Percentiles rank a stretch among this genome's conserved stretches.
phyloP scores from a whole-genome alignment of 2,329 filamentous ascomycete species.

The Zymoseptoria pseudotritici region DNA sequence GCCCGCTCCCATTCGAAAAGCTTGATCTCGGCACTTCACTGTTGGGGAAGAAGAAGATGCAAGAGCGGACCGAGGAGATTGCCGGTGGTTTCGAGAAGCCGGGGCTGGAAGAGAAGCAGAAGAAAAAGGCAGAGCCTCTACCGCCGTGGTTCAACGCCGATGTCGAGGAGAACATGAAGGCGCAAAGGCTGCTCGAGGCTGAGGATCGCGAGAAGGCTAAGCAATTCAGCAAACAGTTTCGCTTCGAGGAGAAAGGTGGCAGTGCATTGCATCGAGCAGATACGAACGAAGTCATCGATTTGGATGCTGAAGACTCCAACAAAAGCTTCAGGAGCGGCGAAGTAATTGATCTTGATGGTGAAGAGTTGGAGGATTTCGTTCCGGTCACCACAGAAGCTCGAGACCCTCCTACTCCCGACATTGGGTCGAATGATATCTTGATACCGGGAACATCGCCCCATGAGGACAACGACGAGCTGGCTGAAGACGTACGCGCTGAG shows the following conservation, averaged over 20 bases:
- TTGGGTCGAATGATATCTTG: not conserved
- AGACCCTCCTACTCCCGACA: not conserved
- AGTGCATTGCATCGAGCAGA: constrained; percentile 52
- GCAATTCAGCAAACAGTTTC: constrained; percentile 50
- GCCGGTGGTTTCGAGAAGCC: constrained; percentile 61
- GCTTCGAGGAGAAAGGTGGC: constrained; percentile 44
- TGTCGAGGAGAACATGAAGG: constrained; percentile 52
- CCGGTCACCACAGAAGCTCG: not conserved
- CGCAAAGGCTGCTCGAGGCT: constrained; percentile 33
- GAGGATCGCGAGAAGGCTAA: constrained; percentile 50
- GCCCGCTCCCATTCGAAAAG: constrained; percentile 83
- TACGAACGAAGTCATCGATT: constrained; percentile 40
- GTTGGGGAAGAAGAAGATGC: constrained; percentile 46
- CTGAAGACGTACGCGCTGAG: constrained; percentile 8
- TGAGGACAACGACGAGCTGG: constrained; percentile 1
- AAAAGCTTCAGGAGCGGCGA: constrained; percentile 29
- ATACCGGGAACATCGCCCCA: not conserved
- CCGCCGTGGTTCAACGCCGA: constrained; percentile 67
- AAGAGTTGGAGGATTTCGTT: constrained; percentile 1
- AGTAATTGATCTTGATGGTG: constrained; percentile 33
- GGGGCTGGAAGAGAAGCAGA: constrained; percentile 29
- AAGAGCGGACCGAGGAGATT: constrained; percentile 45
- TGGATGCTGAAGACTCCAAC: constrained; percentile 38
- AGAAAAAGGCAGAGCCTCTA: constrained; percentile 50
- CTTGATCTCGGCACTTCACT: constrained; percentile 60